phyloP scores from a whole-genome alignment of 345 rosid genomes.

The Populus simonii region DNA sequence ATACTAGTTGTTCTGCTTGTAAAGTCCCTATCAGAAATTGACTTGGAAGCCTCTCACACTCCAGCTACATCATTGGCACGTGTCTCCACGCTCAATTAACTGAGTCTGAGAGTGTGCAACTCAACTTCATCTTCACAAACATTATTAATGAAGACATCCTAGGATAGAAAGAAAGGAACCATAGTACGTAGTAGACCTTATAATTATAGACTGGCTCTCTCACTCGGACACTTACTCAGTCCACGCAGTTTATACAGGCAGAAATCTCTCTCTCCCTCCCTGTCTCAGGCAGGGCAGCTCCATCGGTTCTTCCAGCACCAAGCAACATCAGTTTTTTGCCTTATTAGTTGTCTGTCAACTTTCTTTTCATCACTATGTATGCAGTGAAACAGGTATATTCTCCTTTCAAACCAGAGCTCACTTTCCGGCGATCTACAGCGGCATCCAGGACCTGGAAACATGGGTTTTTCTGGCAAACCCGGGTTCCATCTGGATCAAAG shows the following conservation, averaged over 20 bases:
- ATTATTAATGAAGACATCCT: not conserved
- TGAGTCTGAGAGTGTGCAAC: not conserved
- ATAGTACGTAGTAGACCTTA: not conserved
- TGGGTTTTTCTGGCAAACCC: constrained; percentile 10
- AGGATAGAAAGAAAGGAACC: not conserved
- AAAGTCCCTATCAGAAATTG: not conserved
- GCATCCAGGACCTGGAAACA: constrained; percentile 7
- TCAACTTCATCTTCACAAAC: not conserved
- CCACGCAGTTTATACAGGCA: not conserved
- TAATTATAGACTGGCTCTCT: not conserved
- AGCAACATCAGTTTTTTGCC: not conserved
- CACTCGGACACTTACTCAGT: not conserved
- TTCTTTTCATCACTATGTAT: constrained; percentile 25
- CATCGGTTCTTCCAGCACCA: not conserved
- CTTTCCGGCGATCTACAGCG: constrained; percentile 33
- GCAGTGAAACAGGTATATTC: constrained; percentile 25
- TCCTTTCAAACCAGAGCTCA: constrained; percentile 41
- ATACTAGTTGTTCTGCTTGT: not conserved
- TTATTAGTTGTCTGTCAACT: not conserved
- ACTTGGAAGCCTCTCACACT: not conserved
- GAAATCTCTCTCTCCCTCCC: not conserved
- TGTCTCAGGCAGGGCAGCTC: not conserved
- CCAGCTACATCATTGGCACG: not conserved
- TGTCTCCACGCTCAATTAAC: not conserved
- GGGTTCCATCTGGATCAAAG: constrained; percentile 12